These are phyloP conservation scores for Lactarius trivialis DNA, from an alignment of 768 basidiomycete genomes.

Conservation along the genomic window DNA sequence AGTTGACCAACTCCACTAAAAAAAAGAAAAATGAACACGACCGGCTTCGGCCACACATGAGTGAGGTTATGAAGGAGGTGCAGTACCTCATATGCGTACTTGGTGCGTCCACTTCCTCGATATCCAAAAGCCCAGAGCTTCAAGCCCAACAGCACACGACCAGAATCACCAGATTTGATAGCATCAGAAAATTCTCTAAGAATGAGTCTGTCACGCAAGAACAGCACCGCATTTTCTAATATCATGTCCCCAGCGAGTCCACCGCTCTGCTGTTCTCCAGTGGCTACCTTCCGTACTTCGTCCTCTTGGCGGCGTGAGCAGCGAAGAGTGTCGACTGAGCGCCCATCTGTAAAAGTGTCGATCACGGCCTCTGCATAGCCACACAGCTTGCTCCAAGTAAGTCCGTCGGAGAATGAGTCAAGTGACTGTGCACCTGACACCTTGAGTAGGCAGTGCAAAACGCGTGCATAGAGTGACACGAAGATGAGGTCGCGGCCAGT, in stretches of 20 bases:
- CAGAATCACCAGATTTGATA: conserved; percentile 25
- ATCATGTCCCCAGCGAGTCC: not conserved
- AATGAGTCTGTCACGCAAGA: no score
- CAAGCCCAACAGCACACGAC: conserved; percentile 20
- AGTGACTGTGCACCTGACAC: not conserved
- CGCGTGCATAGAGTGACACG: conserved; percentile 28
- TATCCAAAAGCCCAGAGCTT: conserved; percentile 25
- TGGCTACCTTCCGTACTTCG: no score
- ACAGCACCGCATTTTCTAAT: conserved; percentile 14
- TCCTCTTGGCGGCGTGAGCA: not conserved
- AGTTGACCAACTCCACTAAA: not conserved
- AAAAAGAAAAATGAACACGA: conserved; percentile 12
- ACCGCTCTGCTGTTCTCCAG: not conserved
- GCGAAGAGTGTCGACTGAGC: not conserved
- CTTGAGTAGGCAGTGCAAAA: conserved; percentile 25
- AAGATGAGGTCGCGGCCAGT: conserved; percentile 29
- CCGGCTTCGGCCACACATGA: conserved; percentile 20
- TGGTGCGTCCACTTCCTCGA: conserved; percentile 28
- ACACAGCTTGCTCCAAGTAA: no score
- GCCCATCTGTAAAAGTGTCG: not conserved
- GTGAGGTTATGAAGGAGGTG: conserved; percentile 21
- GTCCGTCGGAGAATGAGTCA: no score
- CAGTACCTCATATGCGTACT: conserved; percentile 26
- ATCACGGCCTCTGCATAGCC: not conserved
- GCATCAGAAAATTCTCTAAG: no score